Base-by-base conservation (phyloP, 345 rosid genomes). In the Kandelia obovata region DNA sequence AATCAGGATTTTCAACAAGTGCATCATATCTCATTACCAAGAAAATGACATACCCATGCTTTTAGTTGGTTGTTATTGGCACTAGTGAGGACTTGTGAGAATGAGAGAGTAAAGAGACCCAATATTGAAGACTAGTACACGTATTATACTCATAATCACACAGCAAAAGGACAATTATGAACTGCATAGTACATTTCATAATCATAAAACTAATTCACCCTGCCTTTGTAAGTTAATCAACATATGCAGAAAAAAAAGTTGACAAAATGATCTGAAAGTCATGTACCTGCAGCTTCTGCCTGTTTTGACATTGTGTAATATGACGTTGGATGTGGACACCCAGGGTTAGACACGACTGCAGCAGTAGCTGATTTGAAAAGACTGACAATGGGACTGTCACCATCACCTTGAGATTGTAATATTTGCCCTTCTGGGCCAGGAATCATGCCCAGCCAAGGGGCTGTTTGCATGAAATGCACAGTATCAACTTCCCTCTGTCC, bases 231-330 rank as follows among this genome's bases (percentile, higher is more conserved):
- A 56, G 47, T 23, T 65, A 61, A 23, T 35, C 70, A 67, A 56
- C 26, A 28, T 28, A 28, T 28, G 28, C 61, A 13, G 55, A 11
- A 55, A 55, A n/a, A 23, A 21, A 20, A 23, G 32, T 26, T 16
- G 1, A 60, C 19, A 6, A 31, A 53, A 67, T 46, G 47, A n/a
- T 28, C 49, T 19, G 34, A 3, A 37, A 39, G 57, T 43, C 35
- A 53, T 65, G 34, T 52, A 95, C 99, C 98, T 84, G 98, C 99
- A 83, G 99, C 98, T 82, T 95, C 98, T 80, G 99, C 99, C 69
- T 92, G 97, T 81, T 95, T 95, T 53, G 98, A 89, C 94, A 95
- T 87, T 69, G 92, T 88, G 77, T 87, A 84, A 83, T 92, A 95
- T 61, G 94, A 89, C 61, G 89, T 76, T 68, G 98, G 92, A 79